Evolutionary conservation across 164 flowering plant genomes (phyloP).

Genomic region (Vitis cinerea): DNA sequence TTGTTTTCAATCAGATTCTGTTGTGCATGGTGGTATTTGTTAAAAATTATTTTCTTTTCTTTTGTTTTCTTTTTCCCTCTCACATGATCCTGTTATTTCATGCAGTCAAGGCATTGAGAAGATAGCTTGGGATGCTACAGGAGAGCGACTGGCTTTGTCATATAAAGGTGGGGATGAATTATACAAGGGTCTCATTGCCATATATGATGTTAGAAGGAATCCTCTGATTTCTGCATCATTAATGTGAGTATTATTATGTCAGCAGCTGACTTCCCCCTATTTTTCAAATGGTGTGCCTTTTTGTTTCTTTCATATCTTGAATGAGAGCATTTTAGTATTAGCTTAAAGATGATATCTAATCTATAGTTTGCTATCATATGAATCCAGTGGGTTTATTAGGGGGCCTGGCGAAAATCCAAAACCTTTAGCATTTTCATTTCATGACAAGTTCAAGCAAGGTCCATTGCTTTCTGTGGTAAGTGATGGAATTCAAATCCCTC

Average conservation of each 20-base stretch:
- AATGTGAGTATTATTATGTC: constrained; percentile 46
- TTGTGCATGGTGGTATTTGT: not conserved
- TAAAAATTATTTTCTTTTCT: not conserved
- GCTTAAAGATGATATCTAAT: not conserved
- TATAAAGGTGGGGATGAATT: constrained; percentile 73
- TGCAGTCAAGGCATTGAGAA: constrained; percentile 81
- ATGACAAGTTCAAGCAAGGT: constrained; percentile 86
- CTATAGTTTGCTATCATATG: constrained; percentile 4
- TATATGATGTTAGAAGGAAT: constrained; percentile 77
- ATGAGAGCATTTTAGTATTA: not conserved
- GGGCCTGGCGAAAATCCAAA: constrained; percentile 90
- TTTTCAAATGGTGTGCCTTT: not conserved
- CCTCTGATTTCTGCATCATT: constrained; percentile 76
- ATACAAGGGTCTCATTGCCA: constrained; percentile 78
- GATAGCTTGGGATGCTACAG: constrained; percentile 97
- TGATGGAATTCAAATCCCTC: not conserved
- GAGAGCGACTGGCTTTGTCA: constrained; percentile 87
- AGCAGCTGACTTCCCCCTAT: not conserved
- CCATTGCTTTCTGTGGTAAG: constrained; percentile 91
- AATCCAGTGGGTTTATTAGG: constrained; percentile 81
- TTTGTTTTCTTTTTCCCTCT: not conserved
- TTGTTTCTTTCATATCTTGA: not conserved
- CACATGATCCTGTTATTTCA: constrained; percentile 2
- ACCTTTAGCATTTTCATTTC: constrained; percentile 82
- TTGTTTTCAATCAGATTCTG: not conserved